Conservation (phyloP, 306 rosid species). For the Quercus robur region DNA sequence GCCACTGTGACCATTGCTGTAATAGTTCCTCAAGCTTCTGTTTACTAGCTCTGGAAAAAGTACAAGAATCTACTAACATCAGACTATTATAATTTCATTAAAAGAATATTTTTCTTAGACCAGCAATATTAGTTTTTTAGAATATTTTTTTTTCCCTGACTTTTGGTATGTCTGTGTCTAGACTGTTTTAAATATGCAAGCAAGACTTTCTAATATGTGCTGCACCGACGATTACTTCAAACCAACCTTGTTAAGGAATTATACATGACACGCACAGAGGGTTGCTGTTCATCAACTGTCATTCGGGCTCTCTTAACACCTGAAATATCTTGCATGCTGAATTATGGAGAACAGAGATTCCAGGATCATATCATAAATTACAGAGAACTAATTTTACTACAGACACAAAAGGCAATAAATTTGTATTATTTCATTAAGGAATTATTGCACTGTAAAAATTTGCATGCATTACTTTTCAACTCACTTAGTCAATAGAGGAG, state of each 20-base stretch:
- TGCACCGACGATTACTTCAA: slow-evolving; percentile 7
- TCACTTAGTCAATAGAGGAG: background rate
- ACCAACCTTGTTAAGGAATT: slow-evolving; percentile 75
- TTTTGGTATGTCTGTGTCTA: background rate
- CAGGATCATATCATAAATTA: background rate
- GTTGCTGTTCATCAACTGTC: slow-evolving; percentile 51
- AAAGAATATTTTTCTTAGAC: background rate
- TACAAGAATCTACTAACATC: slow-evolving; percentile 11
- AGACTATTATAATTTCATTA: slow-evolving; percentile 4
- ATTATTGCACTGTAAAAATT: slow-evolving; percentile 3
- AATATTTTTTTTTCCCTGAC: background rate
- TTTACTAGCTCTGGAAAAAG: slow-evolving; percentile 69
- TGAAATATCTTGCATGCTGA: slow-evolving; percentile 39
- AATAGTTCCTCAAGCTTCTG: slow-evolving; percentile 81
- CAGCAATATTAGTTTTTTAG: background rate
- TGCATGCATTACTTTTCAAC: background rate
- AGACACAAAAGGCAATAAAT: background rate
- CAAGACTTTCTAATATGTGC: background rate
- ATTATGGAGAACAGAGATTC: slow-evolving; percentile 41
- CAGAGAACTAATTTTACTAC: background rate
- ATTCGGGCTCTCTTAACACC: slow-evolving; percentile 72
- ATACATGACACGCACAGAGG: slow-evolving; percentile 71
- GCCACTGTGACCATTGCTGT: slow-evolving; percentile 96
- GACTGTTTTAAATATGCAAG: background rate
- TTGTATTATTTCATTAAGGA: background rate